Percentiles rank a stretch among this genome's conserved stretches.
These are phyloP conservation scores for Eucalyptus cloeziana DNA, from an alignment of 345 rosid species.

Conservation along the genomic window DNA sequence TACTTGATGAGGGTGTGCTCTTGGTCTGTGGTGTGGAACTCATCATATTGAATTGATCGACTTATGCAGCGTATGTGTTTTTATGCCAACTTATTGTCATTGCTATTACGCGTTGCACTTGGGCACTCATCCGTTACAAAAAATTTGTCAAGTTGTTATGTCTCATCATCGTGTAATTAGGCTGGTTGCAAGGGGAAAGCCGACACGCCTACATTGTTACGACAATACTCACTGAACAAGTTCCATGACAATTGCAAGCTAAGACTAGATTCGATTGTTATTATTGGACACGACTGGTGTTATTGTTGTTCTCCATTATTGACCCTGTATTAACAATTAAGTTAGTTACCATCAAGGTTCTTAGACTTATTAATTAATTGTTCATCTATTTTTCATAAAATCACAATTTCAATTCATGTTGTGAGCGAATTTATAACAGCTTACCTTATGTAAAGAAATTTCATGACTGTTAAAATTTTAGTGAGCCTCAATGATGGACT, in stretches of 20 bases:
- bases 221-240: not conserved
- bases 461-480: not conserved
- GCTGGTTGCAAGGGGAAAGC: not conserved
- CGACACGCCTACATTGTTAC: fast-evolving
- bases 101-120: not conserved
- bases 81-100: not conserved
- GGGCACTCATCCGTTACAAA: not conserved
- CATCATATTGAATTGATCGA: fast-evolving
- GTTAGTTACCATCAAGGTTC: not conserved
- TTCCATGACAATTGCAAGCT: not conserved
- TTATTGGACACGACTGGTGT: not conserved
- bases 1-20: not conserved
- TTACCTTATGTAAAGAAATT: not conserved
- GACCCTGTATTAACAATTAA: not conserved
- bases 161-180: not conserved
- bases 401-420: not conserved
- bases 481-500: not conserved
- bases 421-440: not conserved
- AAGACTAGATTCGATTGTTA: not conserved
- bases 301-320: not conserved
- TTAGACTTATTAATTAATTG: not conserved
- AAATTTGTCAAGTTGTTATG: fast-evolving
- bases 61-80: not conserved
- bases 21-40: not conserved
- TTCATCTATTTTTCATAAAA: not conserved